These are phyloP conservation scores for Diaporthe sp. DNA, from an alignment of 2,329 filamentous ascomycete genomes.

Conservation along the genomic window DNA sequence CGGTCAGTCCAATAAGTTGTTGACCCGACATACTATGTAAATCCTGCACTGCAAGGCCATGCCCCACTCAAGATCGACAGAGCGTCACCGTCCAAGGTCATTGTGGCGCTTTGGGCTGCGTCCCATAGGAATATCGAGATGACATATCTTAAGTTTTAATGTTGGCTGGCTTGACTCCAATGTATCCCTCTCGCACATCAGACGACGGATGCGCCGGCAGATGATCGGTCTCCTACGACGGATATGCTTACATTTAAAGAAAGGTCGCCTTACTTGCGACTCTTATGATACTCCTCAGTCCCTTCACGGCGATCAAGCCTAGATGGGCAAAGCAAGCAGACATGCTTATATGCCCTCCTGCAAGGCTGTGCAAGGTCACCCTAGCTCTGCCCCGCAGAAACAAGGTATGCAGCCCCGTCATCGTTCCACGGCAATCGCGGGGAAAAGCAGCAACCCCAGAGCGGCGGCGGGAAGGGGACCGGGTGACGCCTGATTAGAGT, in stretches of 20 bases:
- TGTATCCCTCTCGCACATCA: background rate
- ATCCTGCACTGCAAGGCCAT: background rate
- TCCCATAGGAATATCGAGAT: background rate
- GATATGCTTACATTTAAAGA: background rate
- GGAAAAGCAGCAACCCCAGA: background rate
- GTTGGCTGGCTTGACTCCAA: background rate
- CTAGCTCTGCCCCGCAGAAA: constrained; percentile 18
- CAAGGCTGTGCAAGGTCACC: constrained; percentile 22
- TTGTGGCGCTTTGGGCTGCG: background rate
- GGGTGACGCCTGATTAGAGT: constrained; percentile 28
- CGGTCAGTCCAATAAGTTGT: background rate
- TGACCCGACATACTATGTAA: background rate
- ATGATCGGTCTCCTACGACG: background rate
- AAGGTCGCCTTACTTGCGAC: constrained; percentile 15
- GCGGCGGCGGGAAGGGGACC: background rate
- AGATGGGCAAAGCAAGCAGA: constrained; percentile 5
- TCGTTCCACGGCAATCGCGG: constrained; percentile 12
- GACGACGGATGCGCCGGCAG: constrained; percentile 26
- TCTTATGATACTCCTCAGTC: constrained; percentile 4
- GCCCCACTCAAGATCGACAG: background rate
- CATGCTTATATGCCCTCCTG: constrained; percentile 18
- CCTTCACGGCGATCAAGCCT: constrained; percentile 18
- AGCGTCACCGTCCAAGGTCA: background rate
- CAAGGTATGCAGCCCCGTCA: constrained; percentile 24
- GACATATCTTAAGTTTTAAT: background rate